A percentile compares a stretch with the other conserved stretches of the same genome.
Evolutionary conservation across 1,284 basidiomycete species (phyloP).

Genomic region (Pulveroboletus ridleyi): DNA sequence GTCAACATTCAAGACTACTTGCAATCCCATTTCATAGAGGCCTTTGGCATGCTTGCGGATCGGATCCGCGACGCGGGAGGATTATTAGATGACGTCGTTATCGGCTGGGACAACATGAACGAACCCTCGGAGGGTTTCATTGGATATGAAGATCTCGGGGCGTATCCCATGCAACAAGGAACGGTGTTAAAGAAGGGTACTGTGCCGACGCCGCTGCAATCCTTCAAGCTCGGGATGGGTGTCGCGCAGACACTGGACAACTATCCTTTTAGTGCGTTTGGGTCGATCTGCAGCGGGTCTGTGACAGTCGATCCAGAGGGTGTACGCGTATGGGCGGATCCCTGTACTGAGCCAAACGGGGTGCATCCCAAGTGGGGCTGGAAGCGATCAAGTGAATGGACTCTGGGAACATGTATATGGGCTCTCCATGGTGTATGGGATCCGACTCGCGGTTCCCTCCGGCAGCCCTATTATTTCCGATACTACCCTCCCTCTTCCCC

Average conservation of each 20-base stretch:
- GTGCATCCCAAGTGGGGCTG: too few relatives aligned
- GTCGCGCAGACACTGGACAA: constrained; percentile 84
- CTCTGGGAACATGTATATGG: constrained; percentile 90
- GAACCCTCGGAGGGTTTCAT: too few relatives aligned
- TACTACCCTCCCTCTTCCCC: too few relatives aligned
- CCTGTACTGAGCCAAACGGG: too few relatives aligned
- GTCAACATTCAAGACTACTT: too few relatives aligned
- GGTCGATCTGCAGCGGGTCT: constrained; percentile 77
- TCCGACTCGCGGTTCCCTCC: constrained; percentile 58
- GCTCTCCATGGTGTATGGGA: constrained; percentile 96
- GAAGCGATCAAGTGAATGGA: constrained; percentile 58
- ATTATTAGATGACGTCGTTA: too few relatives aligned
- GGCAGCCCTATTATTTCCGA: too few relatives aligned
- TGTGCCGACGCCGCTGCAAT: constrained; percentile 86
- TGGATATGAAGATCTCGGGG: too few relatives aligned
- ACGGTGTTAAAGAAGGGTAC: constrained; percentile 86
- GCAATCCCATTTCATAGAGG: too few relatives aligned
- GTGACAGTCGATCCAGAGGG: constrained; percentile 89
- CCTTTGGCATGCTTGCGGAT: too few relatives aligned
- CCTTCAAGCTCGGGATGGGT: constrained; percentile 90
- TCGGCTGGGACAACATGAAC: too few relatives aligned
- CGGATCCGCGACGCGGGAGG: too few relatives aligned
- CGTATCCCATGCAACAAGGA: constrained; percentile 52
- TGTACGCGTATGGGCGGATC: constrained; percentile 46
- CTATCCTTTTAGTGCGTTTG: constrained; percentile 84